Conservation (phyloP, 257 asterid species). For the Dorcoceras hygrometricum region DNA sequence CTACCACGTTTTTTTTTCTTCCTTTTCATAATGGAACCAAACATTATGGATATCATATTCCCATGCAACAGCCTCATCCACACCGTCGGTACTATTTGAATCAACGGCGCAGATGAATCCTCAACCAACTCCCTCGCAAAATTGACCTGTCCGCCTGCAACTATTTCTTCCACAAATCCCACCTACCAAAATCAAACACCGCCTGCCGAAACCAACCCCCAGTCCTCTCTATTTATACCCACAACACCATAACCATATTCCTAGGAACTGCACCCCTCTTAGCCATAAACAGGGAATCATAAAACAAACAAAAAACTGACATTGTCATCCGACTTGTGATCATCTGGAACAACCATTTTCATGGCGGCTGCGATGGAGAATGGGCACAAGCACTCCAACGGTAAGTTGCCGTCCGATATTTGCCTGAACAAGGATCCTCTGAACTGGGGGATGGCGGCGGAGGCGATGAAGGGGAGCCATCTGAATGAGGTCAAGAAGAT, state of each 20-base stretch:
- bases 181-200: slow-evolving; percentile 35
- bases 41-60: slow-evolving; percentile 18
- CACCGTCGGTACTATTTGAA: slow-evolving; percentile 16
- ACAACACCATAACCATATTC: too few relatives aligned
- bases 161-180: slow-evolving; percentile 16
- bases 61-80: slow-evolving; percentile 30
- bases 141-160: slow-evolving; percentile 4
- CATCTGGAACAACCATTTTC: not conserved
- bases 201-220: not conserved
- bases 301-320: too few relatives aligned
- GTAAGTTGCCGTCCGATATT: slow-evolving; percentile 1
- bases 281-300: too few relatives aligned
- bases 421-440: slow-evolving; percentile 41
- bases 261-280: slow-evolving; percentile 8
- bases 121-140: slow-evolving; percentile 40
- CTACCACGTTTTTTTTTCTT: too few relatives aligned
- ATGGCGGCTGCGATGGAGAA: slow-evolving; percentile 25
- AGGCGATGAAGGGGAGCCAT: slow-evolving; percentile 40
- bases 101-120: slow-evolving; percentile 34
- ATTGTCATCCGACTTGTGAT: not conserved
- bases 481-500: slow-evolving; percentile 45
- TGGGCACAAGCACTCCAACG: slow-evolving; percentile 24
- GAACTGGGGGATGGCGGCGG: slow-evolving; percentile 53
- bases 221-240: slow-evolving; percentile 35
- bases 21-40: too few relatives aligned